Conservation (phyloP, 2,329 filamentous ascomycete species). For the Aspergillus quadricinctus region DNA sequence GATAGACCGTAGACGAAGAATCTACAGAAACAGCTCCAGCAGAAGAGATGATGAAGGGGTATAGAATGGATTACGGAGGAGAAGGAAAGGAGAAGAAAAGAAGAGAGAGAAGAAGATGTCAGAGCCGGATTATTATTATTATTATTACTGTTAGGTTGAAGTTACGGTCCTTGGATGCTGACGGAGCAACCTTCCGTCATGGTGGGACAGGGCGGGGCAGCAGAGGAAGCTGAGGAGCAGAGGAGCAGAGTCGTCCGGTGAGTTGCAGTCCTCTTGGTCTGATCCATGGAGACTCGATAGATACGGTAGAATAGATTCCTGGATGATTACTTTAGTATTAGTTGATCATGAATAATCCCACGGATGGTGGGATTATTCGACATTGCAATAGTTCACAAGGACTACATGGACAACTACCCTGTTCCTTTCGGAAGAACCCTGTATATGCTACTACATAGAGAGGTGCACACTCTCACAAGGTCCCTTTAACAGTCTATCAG, state of each 20-base stretch:
- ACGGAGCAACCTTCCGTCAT: constrained; percentile 38
- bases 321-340: not conserved
- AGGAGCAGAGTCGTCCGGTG: constrained; percentile 37
- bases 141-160: not conserved
- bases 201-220: constrained; percentile 25
- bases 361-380: not conserved
- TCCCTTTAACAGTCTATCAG: not conserved
- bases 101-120: constrained; percentile 22
- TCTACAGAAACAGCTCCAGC: not conserved
- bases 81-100: constrained; percentile 17
- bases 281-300: not conserved
- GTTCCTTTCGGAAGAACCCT: not conserved
- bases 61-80: constrained; percentile 9
- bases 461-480: not conserved
- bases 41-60: constrained; percentile 10
- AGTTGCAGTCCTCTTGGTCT: constrained; percentile 4
- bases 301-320: not conserved
- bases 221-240: constrained; percentile 1
- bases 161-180: constrained; percentile 15
- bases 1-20: constrained; percentile 5
- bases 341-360: not conserved
- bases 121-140: constrained; percentile 9
- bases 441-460: no score
- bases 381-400: no score
- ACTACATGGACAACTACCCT: not conserved